Evolutionary conservation across 345 rosid genomes (phyloP).

Genomic region (Dipteronia dyeriana): DNA sequence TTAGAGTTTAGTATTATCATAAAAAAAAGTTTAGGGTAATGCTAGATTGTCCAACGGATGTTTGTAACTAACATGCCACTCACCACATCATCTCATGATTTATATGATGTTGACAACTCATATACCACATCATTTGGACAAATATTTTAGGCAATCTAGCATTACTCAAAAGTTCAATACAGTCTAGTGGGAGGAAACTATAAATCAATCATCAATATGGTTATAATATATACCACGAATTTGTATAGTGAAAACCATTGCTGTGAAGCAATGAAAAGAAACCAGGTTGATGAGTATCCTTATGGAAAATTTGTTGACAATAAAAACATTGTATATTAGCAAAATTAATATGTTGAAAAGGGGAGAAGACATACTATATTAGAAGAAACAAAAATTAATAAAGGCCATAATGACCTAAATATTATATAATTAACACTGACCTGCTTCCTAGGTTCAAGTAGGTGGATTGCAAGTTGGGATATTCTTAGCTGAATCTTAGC

Average conservation of each 20-base stretch:
- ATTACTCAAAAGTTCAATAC: not conserved
- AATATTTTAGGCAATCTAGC: too few species aligned
- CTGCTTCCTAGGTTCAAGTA: constrained; percentile 72
- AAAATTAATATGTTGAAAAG: not conserved
- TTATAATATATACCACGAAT: not conserved
- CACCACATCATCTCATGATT: too few species aligned
- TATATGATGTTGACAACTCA: too few species aligned
- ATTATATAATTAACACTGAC: constrained; percentile 39
- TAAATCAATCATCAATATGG: not conserved
- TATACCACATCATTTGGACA: too few species aligned
- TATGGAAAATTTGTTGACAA: not conserved
- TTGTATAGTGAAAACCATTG: not conserved
- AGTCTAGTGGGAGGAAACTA: not conserved
- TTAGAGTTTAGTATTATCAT: not conserved
- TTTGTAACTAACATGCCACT: too few species aligned
- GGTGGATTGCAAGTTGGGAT: constrained; percentile 57
- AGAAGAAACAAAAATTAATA: not conserved
- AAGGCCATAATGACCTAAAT: not conserved
- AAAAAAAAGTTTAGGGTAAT: not conserved
- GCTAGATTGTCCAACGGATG: too few species aligned
- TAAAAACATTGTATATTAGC: not conserved
- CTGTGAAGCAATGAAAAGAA: constrained; percentile 7
- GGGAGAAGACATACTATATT: not conserved
- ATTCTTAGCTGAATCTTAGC: constrained; percentile 71
- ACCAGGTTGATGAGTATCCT: not conserved